Percentiles rank a stretch among this genome's conserved stretches.
Evolutionary conservation across 2,329 filamentous ascomycete species (phyloP).

Genomic region (Colletotrichum chrysophilum): DNA sequence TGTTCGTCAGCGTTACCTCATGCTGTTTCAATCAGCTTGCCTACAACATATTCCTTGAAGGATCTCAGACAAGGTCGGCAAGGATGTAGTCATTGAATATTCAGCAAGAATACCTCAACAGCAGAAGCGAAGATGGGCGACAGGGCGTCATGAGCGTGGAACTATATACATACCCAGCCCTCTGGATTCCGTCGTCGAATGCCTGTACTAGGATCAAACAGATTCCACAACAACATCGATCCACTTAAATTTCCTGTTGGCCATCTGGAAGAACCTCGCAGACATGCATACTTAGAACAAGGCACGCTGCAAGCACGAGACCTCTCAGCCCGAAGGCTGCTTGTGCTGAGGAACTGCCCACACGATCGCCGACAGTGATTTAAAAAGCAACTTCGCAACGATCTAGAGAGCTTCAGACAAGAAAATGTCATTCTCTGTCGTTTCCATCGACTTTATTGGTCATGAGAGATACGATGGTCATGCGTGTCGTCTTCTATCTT

Average conservation of each 20-base stretch:
- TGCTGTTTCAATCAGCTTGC: accelerated
- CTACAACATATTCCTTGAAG: accelerated
- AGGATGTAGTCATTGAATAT: accelerated
- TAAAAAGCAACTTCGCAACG: not conserved
- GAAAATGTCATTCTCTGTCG: accelerated
- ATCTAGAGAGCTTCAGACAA: not conserved
- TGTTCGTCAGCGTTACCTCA: not conserved
- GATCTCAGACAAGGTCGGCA: accelerated
- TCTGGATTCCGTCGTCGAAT: accelerated
- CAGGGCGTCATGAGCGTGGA: accelerated
- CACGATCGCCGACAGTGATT: not conserved
- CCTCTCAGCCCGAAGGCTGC: not conserved
- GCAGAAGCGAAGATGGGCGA: not conserved
- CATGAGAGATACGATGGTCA: not conserved
- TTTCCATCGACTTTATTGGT: not conserved
- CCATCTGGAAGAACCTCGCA: not conserved
- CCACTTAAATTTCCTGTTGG: not conserved
- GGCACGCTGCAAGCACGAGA: not conserved
- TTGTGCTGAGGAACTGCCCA: not conserved
- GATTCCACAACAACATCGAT: not conserved
- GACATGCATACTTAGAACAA: not conserved
- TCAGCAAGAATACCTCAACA: not conserved
- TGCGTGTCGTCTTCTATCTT: not conserved
- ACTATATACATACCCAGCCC: accelerated
- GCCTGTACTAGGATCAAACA: not conserved